Base-by-base conservation (phyloP, 495 filamentous ascomycete species). In the Glonium stellatum region DNA sequence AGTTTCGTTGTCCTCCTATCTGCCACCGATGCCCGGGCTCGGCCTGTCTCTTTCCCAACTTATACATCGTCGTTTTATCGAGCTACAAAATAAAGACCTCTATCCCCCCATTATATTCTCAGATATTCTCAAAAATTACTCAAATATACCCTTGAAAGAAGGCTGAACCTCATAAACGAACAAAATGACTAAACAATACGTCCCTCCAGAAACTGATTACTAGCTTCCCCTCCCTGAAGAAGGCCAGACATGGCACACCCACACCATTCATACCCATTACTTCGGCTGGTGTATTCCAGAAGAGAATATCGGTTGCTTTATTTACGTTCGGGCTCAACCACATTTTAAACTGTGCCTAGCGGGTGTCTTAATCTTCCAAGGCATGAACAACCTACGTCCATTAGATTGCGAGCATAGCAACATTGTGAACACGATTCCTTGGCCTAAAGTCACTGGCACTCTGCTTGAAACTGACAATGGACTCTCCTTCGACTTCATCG, bases 121-220 rank as follows among this genome's bases (percentile, higher is more conserved):
- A 39, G 15, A 39, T 39, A 39, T 8, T 15, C 36, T 39, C 36
- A 39, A 39, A 39, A 39, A 39, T 15, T 15, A 8, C 15, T 15
- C 36, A 8, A 8, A 39, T 39, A 8, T 39, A 39, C 8, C 15
- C 36, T 39, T 15, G 15, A 39, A 8, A 39, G 36, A 8, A 8
- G 36, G 15, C 36, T 15, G n/a, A 39, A 15, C 47, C 1, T 50
- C 47, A 4, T 19, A 21, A 15, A 12, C 47, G 18, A 19, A 18
- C 19, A 50, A 18, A 2, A 50, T 50, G 47, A 3, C 47, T 21
- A 50, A 15, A 15, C 47, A 50, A 50, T 50, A 50, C 21, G 47
- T 50, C 47, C 47, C 47, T 21, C 47, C 47, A 50, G 47, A 50
- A 50, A 21, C 47, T 21, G 47, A 50, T 21, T 50, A 50, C 47